Evolutionary conservation across 2,329 filamentous ascomycete genomes (phyloP).

Genomic region (Amauroascus niger): DNA sequence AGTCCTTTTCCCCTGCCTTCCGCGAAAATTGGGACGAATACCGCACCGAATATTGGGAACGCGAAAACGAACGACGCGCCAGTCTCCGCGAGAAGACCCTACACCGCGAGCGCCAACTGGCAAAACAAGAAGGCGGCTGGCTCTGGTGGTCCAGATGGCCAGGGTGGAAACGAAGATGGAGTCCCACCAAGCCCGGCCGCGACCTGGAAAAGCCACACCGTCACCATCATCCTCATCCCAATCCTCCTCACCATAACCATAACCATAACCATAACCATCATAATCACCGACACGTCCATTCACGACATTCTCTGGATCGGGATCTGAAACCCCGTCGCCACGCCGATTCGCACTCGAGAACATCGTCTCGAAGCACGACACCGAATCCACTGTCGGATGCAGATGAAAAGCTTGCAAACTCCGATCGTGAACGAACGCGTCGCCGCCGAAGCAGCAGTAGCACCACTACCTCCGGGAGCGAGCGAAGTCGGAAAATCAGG

Average conservation of each 20-base stretch:
- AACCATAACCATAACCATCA: conserved; percentile 22
- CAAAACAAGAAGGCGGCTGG: conserved; percentile 60
- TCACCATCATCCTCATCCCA: too few relatives aligned
- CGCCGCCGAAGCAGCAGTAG: conserved; percentile 32
- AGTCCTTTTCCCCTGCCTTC: conserved; percentile 90
- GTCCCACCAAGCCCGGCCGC: conserved; percentile 11
- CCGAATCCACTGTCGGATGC: conserved; percentile 27
- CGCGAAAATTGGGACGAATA: conserved; percentile 96
- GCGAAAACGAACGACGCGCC: conserved; percentile 80
- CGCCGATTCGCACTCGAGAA: conserved; percentile 34
- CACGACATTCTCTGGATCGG: conserved; percentile 12
- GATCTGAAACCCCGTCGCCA: conserved; percentile 10
- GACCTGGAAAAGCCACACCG: conserved; percentile 25
- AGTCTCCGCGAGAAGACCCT: conserved; percentile 61
- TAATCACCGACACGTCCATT: conserved; percentile 16
- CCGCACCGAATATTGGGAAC: conserved; percentile 90
- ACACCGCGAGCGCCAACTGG: conserved; percentile 53
- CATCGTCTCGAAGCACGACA: conserved; percentile 35
- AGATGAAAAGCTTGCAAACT: conserved; percentile 31
- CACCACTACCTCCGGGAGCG: conserved; percentile 22
- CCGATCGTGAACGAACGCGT: conserved; percentile 26
- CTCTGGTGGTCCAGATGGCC: conserved; percentile 78
- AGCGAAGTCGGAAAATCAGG: conserved; percentile 19
- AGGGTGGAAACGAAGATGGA: conserved; percentile 4
- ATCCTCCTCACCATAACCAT: conserved; percentile 24